A percentile compares a stretch with the other conserved stretches of the same genome.
These are phyloP conservation scores for Aspergillus sp. DNA, from an alignment of 2,329 filamentous ascomycete species.

Conservation along the genomic window DNA sequence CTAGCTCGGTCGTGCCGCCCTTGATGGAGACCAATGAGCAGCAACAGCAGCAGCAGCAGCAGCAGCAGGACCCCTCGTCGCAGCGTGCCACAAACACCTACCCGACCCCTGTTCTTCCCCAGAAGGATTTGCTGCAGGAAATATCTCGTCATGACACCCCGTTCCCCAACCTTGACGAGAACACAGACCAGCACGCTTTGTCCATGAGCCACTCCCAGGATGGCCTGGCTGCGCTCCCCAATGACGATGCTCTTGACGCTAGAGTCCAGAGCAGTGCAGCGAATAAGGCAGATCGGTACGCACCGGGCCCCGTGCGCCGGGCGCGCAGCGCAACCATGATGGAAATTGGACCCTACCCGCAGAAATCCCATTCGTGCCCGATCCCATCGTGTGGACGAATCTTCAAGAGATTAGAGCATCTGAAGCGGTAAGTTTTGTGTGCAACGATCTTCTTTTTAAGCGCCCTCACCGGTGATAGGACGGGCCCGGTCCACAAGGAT, in stretches of 20 bases:
- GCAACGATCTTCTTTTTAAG: constrained; percentile 16
- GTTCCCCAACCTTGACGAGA: constrained; percentile 73
- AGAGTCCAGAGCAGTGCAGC: constrained; percentile 49
- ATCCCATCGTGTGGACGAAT: constrained; percentile 94
- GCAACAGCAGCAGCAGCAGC: constrained; percentile 59
- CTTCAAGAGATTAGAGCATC: constrained; percentile 98
- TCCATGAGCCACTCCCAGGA: constrained; percentile 56
- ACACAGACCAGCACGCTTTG: constrained; percentile 64
- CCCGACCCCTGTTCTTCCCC: constrained; percentile 61
- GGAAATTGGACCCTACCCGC: constrained; percentile 91
- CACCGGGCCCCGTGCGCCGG: constrained; percentile 69
- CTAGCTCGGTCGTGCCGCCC: constrained; percentile 61
- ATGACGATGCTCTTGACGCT: constrained; percentile 53
- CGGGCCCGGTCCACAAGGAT: constrained; percentile 5
- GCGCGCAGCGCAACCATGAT: constrained; percentile 92
- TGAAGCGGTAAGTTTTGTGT: constrained; percentile 75
- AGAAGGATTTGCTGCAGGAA: constrained; percentile 66
- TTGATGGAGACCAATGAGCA: constrained; percentile 63
- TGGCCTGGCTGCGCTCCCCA: constrained; percentile 56
- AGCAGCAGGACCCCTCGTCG: constrained; percentile 69
- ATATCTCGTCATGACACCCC: constrained; percentile 89
- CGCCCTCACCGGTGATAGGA: not conserved
- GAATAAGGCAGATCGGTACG: constrained; percentile 46
- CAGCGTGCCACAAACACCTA: constrained; percentile 66
- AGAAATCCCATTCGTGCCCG: constrained; percentile 98